phyloP scores from a whole-genome alignment of 495 filamentous ascomycete species.

The Pseudoneurospora amorphoporcata region DNA sequence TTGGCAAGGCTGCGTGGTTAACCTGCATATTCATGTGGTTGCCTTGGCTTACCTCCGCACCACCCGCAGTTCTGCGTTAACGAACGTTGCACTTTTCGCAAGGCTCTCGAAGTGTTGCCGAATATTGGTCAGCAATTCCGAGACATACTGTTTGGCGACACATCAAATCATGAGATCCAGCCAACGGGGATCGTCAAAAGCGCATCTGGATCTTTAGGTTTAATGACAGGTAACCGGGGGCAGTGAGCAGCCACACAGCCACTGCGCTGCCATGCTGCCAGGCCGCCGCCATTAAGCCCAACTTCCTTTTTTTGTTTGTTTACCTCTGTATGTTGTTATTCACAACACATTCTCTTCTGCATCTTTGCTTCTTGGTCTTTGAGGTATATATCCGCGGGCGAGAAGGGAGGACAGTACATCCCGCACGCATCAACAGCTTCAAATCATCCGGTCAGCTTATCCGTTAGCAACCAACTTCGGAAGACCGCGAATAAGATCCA shows the following conservation, averaged over 20 bases:
- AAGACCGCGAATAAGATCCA: not conserved
- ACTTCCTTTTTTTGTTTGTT: not conserved
- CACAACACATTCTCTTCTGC: not conserved
- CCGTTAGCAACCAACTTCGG: not conserved
- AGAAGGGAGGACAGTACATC: not conserved
- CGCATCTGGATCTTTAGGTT: not conserved
- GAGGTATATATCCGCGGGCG: not conserved
- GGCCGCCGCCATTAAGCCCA: not conserved
- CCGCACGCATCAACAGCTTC: not conserved
- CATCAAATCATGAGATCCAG: not conserved
- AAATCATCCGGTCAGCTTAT: not conserved
- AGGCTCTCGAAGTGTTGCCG: not conserved
- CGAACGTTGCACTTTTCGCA: not conserved
- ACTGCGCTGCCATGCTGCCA: not conserved
- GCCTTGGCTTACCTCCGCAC: not conserved
- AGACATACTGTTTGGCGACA: not conserved
- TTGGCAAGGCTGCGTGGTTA: not conserved
- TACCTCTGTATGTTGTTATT: not conserved
- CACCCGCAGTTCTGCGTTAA: not conserved
- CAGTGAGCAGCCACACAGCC: not conserved
- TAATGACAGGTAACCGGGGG: not conserved
- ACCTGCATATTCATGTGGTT: not conserved
- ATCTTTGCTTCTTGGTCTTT: not conserved
- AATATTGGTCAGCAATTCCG: not conserved
- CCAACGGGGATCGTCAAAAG: not conserved